phyloP scores from a whole-genome alignment of 176 grass and related monocot species.

The Carex pumila region DNA sequence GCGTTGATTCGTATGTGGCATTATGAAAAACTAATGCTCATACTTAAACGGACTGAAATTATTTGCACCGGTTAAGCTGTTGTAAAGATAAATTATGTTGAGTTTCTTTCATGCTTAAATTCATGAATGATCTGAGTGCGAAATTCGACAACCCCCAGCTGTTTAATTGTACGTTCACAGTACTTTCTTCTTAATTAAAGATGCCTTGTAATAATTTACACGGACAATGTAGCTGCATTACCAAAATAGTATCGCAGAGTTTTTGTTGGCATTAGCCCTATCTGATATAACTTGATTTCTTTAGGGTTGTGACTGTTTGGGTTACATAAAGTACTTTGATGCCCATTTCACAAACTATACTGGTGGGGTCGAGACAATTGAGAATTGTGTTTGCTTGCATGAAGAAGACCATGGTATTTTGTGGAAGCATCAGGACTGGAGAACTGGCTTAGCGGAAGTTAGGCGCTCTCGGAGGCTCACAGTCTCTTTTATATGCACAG shows the following conservation, averaged over 20 bases:
- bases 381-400: slow-evolving; percentile 97
- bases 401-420: slow-evolving; percentile 99
- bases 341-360: slow-evolving; percentile 98
- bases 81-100: background rate
- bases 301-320: slow-evolving; percentile 96
- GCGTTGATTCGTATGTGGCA: background rate
- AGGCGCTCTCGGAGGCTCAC: slow-evolving; percentile 93
- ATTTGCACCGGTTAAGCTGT: background rate
- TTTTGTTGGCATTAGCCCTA: background rate
- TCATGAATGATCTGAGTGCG: background rate
- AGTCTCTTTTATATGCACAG: slow-evolving; percentile 98
- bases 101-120: background rate
- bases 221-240: background rate
- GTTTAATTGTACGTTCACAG: background rate
- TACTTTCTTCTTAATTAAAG: background rate
- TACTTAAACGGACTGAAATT: background rate
- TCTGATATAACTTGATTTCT: slow-evolving; percentile 1
- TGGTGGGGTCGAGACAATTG: slow-evolving; percentile 93
- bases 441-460: slow-evolving; percentile 97
- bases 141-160: background rate
- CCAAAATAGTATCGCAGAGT: background rate
- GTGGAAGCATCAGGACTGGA: slow-evolving; percentile 99
- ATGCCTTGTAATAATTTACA: background rate
- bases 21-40: background rate
- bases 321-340: slow-evolving; percentile 99